A percentile compares a stretch with the other conserved stretches of the same genome.
phyloP scores from a whole-genome alignment of 2,329 filamentous ascomycete species.

The Orbilia oligospora region DNA sequence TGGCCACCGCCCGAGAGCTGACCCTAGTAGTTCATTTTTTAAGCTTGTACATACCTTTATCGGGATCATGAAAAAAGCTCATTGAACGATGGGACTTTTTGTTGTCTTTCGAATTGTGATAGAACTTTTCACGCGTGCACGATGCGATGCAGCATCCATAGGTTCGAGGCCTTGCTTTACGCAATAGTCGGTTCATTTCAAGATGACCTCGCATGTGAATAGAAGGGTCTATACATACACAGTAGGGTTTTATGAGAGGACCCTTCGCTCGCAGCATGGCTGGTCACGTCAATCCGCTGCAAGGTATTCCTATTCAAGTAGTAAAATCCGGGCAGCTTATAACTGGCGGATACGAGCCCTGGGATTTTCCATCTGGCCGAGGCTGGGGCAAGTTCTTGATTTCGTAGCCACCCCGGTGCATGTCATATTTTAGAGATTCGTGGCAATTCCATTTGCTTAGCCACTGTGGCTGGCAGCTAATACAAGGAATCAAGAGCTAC shows the following conservation, averaged over 20 bases:
- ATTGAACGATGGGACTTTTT: neutral
- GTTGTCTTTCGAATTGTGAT: constrained; percentile 8
- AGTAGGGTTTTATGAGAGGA: neutral
- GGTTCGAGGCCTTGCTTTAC: constrained; percentile 35
- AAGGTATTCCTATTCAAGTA: constrained; percentile 14
- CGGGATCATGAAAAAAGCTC: constrained; percentile 12
- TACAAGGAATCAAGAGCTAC: neutral
- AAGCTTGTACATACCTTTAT: neutral
- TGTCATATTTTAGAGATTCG: neutral
- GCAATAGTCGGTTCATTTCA: constrained; percentile 31
- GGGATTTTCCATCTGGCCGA: constrained; percentile 7
- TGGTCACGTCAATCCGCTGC: constrained; percentile 28
- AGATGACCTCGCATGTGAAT: constrained; percentile 19
- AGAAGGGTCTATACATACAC: constrained; percentile 14
- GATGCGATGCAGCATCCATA: neutral
- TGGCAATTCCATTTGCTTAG: constrained; percentile 17
- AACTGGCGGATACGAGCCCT: neutral
- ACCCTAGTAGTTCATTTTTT: neutral
- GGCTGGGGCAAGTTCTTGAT: neutral
- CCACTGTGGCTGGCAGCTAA: constrained; percentile 32
- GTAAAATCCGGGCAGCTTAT: constrained; percentile 1
- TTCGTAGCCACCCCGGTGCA: neutral
- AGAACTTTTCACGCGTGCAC: constrained; percentile 15
- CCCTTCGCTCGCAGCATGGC: constrained; percentile 14
- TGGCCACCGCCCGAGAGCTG: neutral